Percentiles rank a stretch among this genome's conserved stretches.
Conservation (phyloP, 176 grass and related monocot species). For the Cenchrus fungigraminus region DNA sequence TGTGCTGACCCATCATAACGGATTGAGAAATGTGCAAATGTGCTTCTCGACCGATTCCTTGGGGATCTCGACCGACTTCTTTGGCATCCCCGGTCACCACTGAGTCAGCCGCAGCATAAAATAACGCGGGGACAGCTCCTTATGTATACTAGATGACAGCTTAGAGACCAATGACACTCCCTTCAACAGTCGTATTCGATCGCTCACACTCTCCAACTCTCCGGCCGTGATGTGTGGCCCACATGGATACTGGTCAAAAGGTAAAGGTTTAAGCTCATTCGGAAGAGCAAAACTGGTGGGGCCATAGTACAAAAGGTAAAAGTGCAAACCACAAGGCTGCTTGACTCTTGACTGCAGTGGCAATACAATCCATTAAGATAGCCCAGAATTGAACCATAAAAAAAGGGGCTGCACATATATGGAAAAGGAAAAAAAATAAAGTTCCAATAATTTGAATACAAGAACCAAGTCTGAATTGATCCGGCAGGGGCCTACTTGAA, state of each 20-base stretch:
- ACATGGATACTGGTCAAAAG: neutral
- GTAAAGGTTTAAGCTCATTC: neutral
- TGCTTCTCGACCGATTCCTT: neutral
- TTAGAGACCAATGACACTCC: neutral
- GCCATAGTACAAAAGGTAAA: neutral
- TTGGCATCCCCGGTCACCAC: neutral
- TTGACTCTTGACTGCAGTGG: neutral
- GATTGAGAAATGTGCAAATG: neutral
- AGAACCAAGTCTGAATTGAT: neutral
- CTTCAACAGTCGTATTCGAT: neutral
- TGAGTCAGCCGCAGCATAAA: conserved; percentile 9
- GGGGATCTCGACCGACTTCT: neutral
- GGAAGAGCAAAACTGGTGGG: neutral
- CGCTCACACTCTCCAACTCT: neutral
- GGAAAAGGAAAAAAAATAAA: neutral
- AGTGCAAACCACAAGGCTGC: neutral
- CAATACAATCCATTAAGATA: neutral
- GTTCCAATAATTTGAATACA: neutral
- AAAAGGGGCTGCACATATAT: neutral
- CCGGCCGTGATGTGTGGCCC: neutral
- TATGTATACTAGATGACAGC: neutral
- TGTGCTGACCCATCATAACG: neutral
- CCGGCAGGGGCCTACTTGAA: neutral
- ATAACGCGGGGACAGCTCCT: neutral
- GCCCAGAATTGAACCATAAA: neutral